Percentiles rank a stretch among this genome's conserved stretches.
Conservation (phyloP, 148 eudicot species). For the Euryodendron excelsum region DNA sequence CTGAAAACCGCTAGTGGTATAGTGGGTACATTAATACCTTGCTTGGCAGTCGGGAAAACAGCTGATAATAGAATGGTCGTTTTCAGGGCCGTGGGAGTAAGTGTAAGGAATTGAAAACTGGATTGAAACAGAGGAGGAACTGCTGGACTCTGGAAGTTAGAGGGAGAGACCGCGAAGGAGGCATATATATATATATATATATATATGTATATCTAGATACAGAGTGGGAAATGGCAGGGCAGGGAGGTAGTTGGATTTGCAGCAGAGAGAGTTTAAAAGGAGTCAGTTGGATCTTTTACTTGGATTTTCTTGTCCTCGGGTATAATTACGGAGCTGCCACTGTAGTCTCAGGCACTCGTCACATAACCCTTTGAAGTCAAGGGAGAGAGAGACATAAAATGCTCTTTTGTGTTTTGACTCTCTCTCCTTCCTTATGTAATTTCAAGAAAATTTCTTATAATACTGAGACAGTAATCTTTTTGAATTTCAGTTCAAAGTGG, state of each 20-base stretch:
- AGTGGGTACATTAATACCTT: background rate
- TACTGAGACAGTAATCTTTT: no score
- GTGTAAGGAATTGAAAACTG: background rate
- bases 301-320: background rate
- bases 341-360: background rate
- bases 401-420: no score
- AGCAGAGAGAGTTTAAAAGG: background rate
- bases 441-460: no score
- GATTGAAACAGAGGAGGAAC: background rate
- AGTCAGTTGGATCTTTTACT: conserved; percentile 6
- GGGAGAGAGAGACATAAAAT: background rate
- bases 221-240: background rate
- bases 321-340: conserved; percentile 5
- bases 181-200: no score
- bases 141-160: background rate
- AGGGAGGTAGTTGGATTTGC: conserved; percentile 1
- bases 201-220: background rate
- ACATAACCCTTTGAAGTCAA: background rate
- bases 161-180: background rate
- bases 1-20: background rate
- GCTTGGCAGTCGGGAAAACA: background rate
- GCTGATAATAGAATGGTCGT: background rate
- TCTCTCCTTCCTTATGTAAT: no score
- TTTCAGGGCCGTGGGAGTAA: background rate
- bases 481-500: no score